A percentile compares a stretch with the other conserved stretches of the same genome.
These are phyloP conservation scores for Fusarium piperis DNA, from an alignment of 2,329 filamentous ascomycete genomes.

Conservation along the genomic window DNA sequence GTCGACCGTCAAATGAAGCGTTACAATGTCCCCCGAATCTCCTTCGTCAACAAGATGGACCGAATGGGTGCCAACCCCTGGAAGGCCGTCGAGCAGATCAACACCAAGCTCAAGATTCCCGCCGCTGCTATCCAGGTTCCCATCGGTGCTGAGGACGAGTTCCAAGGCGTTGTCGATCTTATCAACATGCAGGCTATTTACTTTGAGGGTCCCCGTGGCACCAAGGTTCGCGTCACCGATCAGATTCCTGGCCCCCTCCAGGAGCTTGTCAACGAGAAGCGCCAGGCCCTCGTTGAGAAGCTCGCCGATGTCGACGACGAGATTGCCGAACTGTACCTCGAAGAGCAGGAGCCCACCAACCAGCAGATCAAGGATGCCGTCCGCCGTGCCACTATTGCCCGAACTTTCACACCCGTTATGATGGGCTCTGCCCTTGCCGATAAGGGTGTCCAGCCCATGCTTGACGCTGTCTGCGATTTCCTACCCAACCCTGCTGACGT, in stretches of 20 bases:
- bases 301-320: slow-evolving; percentile 98
- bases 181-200: slow-evolving; percentile 94
- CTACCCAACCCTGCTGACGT: slow-evolving; percentile 92
- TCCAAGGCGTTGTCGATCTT: slow-evolving; percentile 91
- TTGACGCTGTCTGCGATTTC: slow-evolving; percentile 96
- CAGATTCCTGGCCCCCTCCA: slow-evolving; percentile 84
- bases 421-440: slow-evolving; percentile 97
- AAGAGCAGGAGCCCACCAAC: slow-evolving; percentile 81
- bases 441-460: slow-evolving; percentile 94
- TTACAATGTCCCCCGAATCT: slow-evolving; percentile 95
- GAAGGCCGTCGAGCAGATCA: slow-evolving; percentile 98
- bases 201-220: slow-evolving; percentile 85
- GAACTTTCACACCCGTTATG: slow-evolving; percentile 93
- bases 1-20: slow-evolving; percentile 98
- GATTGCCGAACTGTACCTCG: slow-evolving; percentile 93
- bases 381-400: slow-evolving; percentile 84
- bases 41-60: slow-evolving; percentile 99
- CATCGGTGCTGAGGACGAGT: slow-evolving; percentile 91
- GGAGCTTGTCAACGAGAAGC: slow-evolving; percentile 81
- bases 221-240: slow-evolving; percentile 78
- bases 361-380: slow-evolving; percentile 93
- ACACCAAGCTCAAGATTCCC: slow-evolving; percentile 90
- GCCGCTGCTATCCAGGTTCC: slow-evolving; percentile 95
- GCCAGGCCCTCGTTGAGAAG: slow-evolving; percentile 88
- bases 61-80: slow-evolving; percentile 98